Percentiles rank a stretch among this genome's conserved stretches.
Conservation (phyloP, 2,329 filamentous ascomycete genomes). For the Aspergillus vadensis region DNA sequence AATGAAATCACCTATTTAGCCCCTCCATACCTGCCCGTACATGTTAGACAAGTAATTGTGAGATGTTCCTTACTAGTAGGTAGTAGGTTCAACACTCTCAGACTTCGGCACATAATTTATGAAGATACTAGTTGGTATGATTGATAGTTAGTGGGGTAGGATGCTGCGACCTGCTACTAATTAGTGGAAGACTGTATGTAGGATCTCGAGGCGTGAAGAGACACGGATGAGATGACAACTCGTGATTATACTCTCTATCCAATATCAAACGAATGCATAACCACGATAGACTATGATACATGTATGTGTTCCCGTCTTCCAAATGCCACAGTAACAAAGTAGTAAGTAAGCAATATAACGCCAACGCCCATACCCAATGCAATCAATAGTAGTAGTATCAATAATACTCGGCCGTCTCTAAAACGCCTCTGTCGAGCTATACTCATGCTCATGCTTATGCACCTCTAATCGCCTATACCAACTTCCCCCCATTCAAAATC, state of each 20-base stretch:
- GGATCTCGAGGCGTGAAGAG: too few relatives aligned
- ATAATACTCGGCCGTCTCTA: not conserved
- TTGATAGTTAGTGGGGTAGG: too few relatives aligned
- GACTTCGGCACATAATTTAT: too few relatives aligned
- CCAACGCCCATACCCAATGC: constrained; percentile 18
- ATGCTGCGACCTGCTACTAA: too few relatives aligned
- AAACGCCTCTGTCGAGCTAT: not conserved
- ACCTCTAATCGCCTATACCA: constrained; percentile 8
- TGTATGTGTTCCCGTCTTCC: not conserved
- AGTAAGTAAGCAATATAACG: not conserved
- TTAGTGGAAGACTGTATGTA: too few relatives aligned
- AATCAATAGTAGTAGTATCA: not conserved
- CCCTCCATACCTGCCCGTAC: too few relatives aligned
- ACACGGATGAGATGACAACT: too few relatives aligned
- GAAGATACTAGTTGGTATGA: too few relatives aligned
- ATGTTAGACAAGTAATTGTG: too few relatives aligned
- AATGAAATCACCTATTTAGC: too few relatives aligned
- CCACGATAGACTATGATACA: constrained; percentile 5
- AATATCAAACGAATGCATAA: not conserved
- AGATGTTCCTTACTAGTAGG: too few relatives aligned
- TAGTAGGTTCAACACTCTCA: too few relatives aligned
- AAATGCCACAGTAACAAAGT: not conserved
- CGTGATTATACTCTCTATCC: not conserved
- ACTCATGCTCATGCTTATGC: not conserved
- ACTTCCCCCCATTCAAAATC: constrained; percentile 37